Conservation (phyloP, 257 asterid species). For the Orobanche coerulescens region DNA sequence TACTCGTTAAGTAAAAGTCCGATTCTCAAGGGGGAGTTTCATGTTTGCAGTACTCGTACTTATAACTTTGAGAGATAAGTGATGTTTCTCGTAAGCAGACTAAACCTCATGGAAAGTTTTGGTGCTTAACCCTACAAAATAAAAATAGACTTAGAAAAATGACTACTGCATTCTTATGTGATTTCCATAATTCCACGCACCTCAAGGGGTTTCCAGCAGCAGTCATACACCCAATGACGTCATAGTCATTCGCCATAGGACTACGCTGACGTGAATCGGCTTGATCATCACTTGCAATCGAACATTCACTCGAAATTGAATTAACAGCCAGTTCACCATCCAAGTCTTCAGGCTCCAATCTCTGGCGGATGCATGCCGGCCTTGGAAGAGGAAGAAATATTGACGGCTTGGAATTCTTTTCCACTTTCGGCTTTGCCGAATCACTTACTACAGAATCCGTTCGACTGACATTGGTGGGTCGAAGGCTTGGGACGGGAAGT, state of each 20-base stretch:
- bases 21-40: not conserved
- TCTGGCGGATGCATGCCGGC: conserved; percentile 70
- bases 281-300: conserved; percentile 78
- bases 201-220: conserved; percentile 76
- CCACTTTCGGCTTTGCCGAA: conserved; percentile 46
- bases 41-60: too few species aligned
- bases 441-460: conserved; percentile 58
- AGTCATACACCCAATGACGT: conserved; percentile 50
- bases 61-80: not conserved
- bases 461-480: conserved; percentile 43
- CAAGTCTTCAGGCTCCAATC: conserved; percentile 60
- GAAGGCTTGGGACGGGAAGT: conserved; percentile 74
- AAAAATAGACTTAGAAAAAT: not conserved
- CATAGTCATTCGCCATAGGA: conserved; percentile 76
- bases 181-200: conserved; percentile 41
- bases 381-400: conserved; percentile 70
- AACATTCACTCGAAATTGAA: conserved; percentile 78
- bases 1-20: too few species aligned
- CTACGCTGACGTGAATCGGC: conserved; percentile 66
- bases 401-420: conserved; percentile 51
- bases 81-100: not conserved
- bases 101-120: not conserved
- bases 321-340: conserved; percentile 62
- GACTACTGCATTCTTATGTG: conserved; percentile 1
- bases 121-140: not conserved